Conservation (phyloP, 2,329 filamentous ascomycete genomes). For the Arthrobotrys entomopaga region DNA sequence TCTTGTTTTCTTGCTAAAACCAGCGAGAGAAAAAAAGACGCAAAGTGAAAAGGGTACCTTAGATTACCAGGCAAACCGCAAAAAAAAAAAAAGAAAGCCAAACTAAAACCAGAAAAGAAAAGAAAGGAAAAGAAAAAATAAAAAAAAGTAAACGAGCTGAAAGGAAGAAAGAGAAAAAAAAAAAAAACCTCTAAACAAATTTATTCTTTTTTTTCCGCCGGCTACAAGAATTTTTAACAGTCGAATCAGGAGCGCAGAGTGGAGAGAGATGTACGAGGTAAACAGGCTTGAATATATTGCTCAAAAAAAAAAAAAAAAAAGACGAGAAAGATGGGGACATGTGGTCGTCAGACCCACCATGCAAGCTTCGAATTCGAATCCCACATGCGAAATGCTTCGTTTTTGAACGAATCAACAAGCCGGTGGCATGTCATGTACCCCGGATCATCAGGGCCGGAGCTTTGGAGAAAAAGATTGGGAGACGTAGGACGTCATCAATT, state of each 20-base stretch:
- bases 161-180: slow-evolving; percentile 22
- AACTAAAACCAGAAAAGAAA: background rate
- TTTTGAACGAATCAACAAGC: slow-evolving; percentile 16
- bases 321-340: too few relatives aligned
- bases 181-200: slow-evolving; percentile 28
- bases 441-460: slow-evolving; percentile 55
- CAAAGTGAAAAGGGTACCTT: slow-evolving; percentile 12
- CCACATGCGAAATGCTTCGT: slow-evolving; percentile 13
- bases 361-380: slow-evolving; percentile 20
- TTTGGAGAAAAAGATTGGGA: slow-evolving; percentile 21
- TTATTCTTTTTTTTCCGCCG: slow-evolving; percentile 47
- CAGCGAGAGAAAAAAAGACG: slow-evolving; percentile 36
- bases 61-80: too few relatives aligned
- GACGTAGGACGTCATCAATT: slow-evolving; percentile 51
- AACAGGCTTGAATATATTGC: slow-evolving; percentile 50
- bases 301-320: slow-evolving; percentile 26
- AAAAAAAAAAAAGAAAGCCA: too few relatives aligned
- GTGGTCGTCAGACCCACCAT: slow-evolving; percentile 55
- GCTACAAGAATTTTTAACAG: slow-evolving; percentile 23
- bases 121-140: background rate
- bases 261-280: slow-evolving; percentile 50
- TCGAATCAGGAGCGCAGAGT: slow-evolving; percentile 55
- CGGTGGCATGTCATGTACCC: slow-evolving; percentile 52
- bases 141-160: too few relatives aligned
- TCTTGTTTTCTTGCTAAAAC: slow-evolving; percentile 26